Evolutionary conservation across 768 basidiomycete species (phyloP).

Genomic region (Suillus brevipes): DNA sequence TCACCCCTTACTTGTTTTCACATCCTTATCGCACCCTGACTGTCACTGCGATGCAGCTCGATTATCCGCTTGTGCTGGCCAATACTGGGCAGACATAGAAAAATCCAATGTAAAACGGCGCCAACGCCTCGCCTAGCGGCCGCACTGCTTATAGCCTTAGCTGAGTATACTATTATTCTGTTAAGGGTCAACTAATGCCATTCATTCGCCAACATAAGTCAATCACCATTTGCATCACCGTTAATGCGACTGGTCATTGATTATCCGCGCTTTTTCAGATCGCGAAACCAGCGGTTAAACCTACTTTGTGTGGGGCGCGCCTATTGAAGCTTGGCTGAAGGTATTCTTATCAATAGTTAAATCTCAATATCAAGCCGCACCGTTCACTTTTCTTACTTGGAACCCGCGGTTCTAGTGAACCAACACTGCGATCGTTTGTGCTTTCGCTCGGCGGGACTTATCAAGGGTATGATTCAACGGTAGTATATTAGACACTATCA

Average conservation of each 20-base stretch:
- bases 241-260: neutral
- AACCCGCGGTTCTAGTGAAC: neutral
- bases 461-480: neutral
- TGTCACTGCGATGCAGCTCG: neutral
- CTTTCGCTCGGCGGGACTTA: neutral
- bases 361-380: neutral
- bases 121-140: neutral
- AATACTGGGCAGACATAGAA: neutral
- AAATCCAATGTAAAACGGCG: neutral
- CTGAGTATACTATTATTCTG: neutral
- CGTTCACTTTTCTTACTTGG: neutral
- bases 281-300: neutral
- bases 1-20: neutral
- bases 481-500: neutral
- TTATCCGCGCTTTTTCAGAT: neutral
- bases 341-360: neutral
- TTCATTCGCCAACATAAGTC: neutral
- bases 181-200: neutral
- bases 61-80: neutral
- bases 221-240: neutral
- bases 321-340: neutral
- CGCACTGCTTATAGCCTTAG: neutral
- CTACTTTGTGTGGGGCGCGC: neutral
- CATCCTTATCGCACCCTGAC: neutral
- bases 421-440: neutral